Evolutionary conservation across 208 protist species (phyloP), one percentile per base, ranked within the genome.

Genomic region (Acanthamoeba lenticulata): DNA sequence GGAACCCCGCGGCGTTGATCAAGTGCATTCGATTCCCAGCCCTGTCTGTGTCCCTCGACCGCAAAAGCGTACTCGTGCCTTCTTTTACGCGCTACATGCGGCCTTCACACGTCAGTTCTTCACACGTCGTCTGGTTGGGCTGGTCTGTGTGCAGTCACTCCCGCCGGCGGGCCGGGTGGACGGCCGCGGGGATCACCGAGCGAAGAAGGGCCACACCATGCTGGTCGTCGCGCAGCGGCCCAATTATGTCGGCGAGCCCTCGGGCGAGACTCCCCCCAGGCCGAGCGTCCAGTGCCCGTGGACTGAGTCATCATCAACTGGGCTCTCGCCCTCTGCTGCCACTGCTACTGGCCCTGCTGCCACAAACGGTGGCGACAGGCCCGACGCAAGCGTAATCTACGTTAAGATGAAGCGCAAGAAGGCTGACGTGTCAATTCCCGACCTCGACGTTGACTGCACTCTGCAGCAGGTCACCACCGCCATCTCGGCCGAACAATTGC

Each of bases 1-100:
- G 90, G 90, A 93, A 93, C 62, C 90, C 90, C 34, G 38, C 90
- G 32, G 90, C 69, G n/a, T 36, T 93, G 44, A 65, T 93, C 90
- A 93, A 93, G 32, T 93, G 90, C 49, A 83, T 93, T 6, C 47
- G 11, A n/a, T 83, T 93, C 27, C 40, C 67, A 1, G 29, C 65
- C 1, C 90, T 93, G 2, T 49, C 44, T 36, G 62, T 83, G 17
- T 65, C 40, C 3, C 40, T 93, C 19, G 47, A 74, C 29, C 21
- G 69, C 11, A 93, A 74, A 44, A 45, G 36, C 5, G 90, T 93
- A 93, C 34, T 19, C 32, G 24, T 32, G 32, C 0, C 21, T 91
- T 72, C 81, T 42, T 60, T 89, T 9, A 13, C 81, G n/a, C 24
- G 67, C 36, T 79, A 45, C 11, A 79, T 29, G 21, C 62, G 7